phyloP scores from a whole-genome alignment of 345 rosid species.

The Gossypium herbaceum region DNA sequence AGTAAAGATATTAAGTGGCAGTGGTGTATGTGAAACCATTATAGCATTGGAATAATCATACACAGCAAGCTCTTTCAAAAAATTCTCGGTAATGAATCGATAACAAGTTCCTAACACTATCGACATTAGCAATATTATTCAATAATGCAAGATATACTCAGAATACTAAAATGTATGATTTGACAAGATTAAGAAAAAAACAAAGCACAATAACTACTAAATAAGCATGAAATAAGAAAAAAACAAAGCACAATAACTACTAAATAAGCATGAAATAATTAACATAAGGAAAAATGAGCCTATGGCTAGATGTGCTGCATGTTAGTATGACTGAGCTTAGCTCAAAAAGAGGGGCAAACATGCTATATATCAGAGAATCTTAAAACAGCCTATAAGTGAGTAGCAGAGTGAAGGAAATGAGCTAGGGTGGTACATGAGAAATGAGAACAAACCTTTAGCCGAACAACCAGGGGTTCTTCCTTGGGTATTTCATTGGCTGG shows the following conservation, averaged over 20 bases:
- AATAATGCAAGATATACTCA: neutral
- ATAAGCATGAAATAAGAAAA: neutral
- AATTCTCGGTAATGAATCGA: neutral
- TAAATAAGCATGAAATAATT: neutral
- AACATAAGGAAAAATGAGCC: neutral
- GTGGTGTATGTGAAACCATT: neutral
- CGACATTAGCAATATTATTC: neutral
- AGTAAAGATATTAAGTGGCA: neutral
- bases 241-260: neutral
- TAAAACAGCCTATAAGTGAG: neutral
- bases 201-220: neutral
- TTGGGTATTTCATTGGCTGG: conserved; percentile 51
- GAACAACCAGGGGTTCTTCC: conserved; percentile 90
- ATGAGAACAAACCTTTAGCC: conserved; percentile 59
- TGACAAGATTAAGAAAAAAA: neutral
- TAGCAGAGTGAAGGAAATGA: neutral
- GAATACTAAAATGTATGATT: neutral
- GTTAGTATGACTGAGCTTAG: neutral
- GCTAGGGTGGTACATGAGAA: neutral
- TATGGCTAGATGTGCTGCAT: neutral
- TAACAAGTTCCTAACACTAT: neutral
- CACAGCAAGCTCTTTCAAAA: neutral
- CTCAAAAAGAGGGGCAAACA: neutral
- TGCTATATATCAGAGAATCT: neutral
- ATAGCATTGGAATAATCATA: neutral